Evolutionary conservation across 441 rosid genomes (phyloP).

Genomic region (Gossypium laxum): DNA sequence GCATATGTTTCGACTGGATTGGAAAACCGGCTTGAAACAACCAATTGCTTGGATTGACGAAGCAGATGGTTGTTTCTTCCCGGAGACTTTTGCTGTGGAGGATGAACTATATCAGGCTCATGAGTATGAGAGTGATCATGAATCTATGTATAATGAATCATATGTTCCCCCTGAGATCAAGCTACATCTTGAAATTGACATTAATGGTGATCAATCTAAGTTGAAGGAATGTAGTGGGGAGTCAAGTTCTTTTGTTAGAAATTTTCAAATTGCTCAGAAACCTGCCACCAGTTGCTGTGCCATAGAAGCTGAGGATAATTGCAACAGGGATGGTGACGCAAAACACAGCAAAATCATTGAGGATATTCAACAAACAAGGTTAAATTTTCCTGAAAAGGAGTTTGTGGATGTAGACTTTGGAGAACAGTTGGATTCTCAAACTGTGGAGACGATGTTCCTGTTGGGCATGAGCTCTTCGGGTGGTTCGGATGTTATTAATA

Average conservation of each 20-base stretch:
- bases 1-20: constrained; percentile 65
- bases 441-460: constrained; percentile 44
- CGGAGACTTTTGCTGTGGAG: constrained; percentile 42
- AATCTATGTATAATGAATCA: constrained; percentile 15
- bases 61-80: constrained; percentile 67
- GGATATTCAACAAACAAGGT: constrained; percentile 22
- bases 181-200: constrained; percentile 74
- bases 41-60: constrained; percentile 94
- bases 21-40: constrained; percentile 48
- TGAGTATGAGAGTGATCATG: constrained; percentile 26
- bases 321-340: constrained; percentile 31
- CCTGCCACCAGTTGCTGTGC: constrained; percentile 20
- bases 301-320: constrained; percentile 38
- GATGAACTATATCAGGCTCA: constrained; percentile 28
- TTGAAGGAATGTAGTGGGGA: constrained; percentile 69
- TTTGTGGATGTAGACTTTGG: constrained; percentile 24
- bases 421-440: constrained; percentile 32
- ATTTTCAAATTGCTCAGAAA: constrained; percentile 35
- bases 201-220: constrained; percentile 49
- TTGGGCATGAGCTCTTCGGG: constrained; percentile 37
- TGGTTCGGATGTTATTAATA: constrained; percentile 35
- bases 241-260: constrained; percentile 43
- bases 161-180: constrained; percentile 53
- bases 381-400: constrained; percentile 6
- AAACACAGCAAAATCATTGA: constrained; percentile 31